Evolutionary conservation across 768 basidiomycete genomes (phyloP), one percentile per base, ranked within the genome.

Genomic region (Leccinum barrowsii): DNA sequence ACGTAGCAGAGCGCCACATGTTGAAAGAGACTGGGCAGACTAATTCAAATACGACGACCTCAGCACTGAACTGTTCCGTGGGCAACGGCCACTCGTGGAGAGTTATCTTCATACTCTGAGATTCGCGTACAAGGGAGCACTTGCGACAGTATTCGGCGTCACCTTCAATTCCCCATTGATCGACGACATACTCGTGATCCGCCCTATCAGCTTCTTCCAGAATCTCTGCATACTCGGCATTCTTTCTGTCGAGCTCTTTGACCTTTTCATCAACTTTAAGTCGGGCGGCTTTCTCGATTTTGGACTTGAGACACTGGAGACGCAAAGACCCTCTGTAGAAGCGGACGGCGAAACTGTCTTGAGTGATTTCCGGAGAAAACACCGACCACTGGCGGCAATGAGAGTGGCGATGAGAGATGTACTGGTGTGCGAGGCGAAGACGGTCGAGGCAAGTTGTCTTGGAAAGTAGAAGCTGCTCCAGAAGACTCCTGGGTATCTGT

Each of bases 1-100:
- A 76, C 5, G 80, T 81, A 30, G 69, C 66, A 1, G 65, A 68
- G 52, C 82, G 74, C 82, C 82, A 83, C 54, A 76, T 67, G 7
- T 70, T 63, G 60, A 82, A 79, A 8, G 67, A 58, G 7, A 66
- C 30, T 3, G 82, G 82, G 52, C 73, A 73, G 10, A 62, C 57
- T 2, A 81, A 58, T 57, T 82, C 80, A 52, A 82, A 83, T 1
- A 81, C 64, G 15, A 75, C 69, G 0, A 63, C 63, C 52, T 74
- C 65, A 0, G 72, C 70, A 7, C 56, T 30, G 4, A 64, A 11
- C 7, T 17, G 21, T 11, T 61, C 47, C 1, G 52, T 30, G 1
- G 82, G 79, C 40, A 83, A 61, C 0, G 81, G 82, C 49, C 49
- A 50, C 28, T 50, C 49, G 49, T 50, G 49, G 19, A 30, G 0